phyloP scores from a whole-genome alignment of 192 early-diverging fungal species.

The Tieghemiomyces parasiticus region DNA sequence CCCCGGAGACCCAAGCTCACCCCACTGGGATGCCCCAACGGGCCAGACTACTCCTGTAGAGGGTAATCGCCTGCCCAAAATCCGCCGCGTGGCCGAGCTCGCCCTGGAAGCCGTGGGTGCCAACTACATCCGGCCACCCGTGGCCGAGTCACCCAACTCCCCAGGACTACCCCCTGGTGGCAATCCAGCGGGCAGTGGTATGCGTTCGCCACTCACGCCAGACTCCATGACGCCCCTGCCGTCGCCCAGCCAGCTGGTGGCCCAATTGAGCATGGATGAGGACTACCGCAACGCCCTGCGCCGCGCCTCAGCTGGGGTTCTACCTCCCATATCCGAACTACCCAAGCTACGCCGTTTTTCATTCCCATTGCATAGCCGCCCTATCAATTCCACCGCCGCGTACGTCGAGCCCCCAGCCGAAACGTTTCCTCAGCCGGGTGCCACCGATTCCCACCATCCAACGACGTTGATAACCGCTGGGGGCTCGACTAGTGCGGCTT shows the following conservation, averaged over 20 bases:
- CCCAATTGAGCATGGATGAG: background rate
- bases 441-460: constrained; percentile 1
- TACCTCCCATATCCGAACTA: background rate
- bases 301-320: constrained; percentile 6
- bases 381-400: constrained; percentile 2
- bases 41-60: no score
- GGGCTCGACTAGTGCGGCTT: no score
- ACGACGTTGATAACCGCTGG: no score
- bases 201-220: background rate
- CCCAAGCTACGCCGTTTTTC: constrained; percentile 10
- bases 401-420: constrained; percentile 7
- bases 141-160: background rate
- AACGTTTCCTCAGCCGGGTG: background rate
- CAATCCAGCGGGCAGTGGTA: background rate
- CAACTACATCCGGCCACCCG: background rate
- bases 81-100: background rate
- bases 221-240: background rate
- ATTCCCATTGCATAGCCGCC: background rate
- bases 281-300: background rate
- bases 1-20: no score
- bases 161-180: background rate
- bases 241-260: background rate
- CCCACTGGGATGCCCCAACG: no score
- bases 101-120: background rate
- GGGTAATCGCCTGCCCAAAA: background rate